Conservation (phyloP, 129 eudicot genomes). For the sunflower (Helianthus annuus) region HanXRQr2.0-SUNRISE NC_035448.2:144308081-144308580, state of each 20-base stretch:
- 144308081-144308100: slow-evolving; percentile 77
- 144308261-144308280: slow-evolving; percentile 83
- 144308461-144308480: slow-evolving; percentile 82
- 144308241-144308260: slow-evolving; percentile 67
- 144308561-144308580: slow-evolving; percentile 41
- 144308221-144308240: slow-evolving; percentile 54
- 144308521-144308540: slow-evolving; percentile 46
- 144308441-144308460: slow-evolving; percentile 72
- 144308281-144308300: slow-evolving; percentile 60
- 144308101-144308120: slow-evolving; percentile 80
- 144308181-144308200: no score
- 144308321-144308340: slow-evolving; percentile 70
- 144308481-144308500: slow-evolving; percentile 86
- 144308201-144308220: slow-evolving; percentile 4
- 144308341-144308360: slow-evolving; percentile 85
- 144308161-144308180: no score
- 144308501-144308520: slow-evolving; percentile 58
- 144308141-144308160: no score
- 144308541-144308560: slow-evolving; percentile 49
- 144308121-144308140: neutral
- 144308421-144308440: slow-evolving; percentile 73
- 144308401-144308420: slow-evolving; percentile 74
- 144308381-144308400: slow-evolving; percentile 96
- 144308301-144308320: slow-evolving; percentile 90
- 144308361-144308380: slow-evolving; percentile 85